Evolutionary conservation across 345 rosid species (phyloP).

Genomic region (Salix brachista): DNA sequence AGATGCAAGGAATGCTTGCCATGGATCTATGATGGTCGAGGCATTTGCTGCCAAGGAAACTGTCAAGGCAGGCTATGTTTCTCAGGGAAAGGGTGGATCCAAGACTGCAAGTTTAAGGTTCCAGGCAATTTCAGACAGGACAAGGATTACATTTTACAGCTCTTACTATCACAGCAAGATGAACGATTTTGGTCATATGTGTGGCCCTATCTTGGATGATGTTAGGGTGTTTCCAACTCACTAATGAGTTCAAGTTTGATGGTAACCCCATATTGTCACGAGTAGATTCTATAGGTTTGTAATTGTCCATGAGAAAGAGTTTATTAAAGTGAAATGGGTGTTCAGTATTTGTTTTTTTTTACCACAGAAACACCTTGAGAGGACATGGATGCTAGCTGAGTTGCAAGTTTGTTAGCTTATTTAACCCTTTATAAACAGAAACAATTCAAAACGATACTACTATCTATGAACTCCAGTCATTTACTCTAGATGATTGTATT

Average conservation of each 20-base stretch:
- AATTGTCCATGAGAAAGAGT: neutral
- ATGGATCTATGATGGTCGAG: slow-evolving; percentile 77
- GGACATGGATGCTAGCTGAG: too few relatives aligned
- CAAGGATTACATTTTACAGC: slow-evolving; percentile 72
- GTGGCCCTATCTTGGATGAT: slow-evolving; percentile 83
- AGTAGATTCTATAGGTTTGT: neutral
- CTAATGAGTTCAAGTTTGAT: neutral
- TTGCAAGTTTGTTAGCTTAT: too few relatives aligned
- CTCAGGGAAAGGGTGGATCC: slow-evolving; percentile 52
- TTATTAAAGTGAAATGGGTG: neutral
- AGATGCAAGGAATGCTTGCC: slow-evolving; percentile 73
- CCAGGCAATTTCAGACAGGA: slow-evolving; percentile 40
- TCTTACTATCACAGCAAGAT: slow-evolving; percentile 67
- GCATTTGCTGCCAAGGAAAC: slow-evolving; percentile 56
- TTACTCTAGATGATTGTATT: neutral
- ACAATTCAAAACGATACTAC: neutral
- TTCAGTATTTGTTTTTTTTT: neutral
- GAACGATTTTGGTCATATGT: slow-evolving; percentile 68
- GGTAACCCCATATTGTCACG: neutral
- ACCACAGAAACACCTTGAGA: too few relatives aligned
- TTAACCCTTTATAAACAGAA: neutral
- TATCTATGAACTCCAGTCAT: neutral
- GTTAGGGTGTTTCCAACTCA: slow-evolving; percentile 36
- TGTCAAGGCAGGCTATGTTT: slow-evolving; percentile 37
- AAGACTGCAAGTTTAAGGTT: slow-evolving; percentile 46